Percentiles rank a stretch among this genome's conserved stretches.
phyloP scores from a whole-genome alignment of 208 protist genomes.

The Trichomonas tenax region DNA sequence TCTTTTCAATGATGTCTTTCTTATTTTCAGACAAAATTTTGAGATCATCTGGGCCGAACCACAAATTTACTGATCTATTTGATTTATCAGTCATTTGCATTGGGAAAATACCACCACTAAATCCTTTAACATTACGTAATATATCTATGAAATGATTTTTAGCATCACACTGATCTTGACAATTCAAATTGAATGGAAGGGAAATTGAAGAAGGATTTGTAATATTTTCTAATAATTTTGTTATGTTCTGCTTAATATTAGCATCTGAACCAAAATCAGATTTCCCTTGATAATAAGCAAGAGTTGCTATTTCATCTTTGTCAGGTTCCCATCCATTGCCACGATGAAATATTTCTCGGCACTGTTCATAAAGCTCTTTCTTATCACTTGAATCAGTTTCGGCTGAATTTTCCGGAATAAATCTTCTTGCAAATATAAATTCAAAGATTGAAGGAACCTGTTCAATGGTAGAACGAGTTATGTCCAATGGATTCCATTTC shows the following conservation, averaged over 20 bases:
- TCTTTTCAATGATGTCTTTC: neutral
- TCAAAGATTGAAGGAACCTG: neutral
- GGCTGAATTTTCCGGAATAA: neutral
- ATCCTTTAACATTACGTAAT: neutral
- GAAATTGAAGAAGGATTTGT: neutral
- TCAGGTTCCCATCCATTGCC: neutral
- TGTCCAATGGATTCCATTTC: neutral
- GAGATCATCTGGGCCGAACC: neutral
- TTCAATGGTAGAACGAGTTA: neutral
- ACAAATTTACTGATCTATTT: neutral
- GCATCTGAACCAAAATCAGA: neutral
- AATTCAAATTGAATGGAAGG: neutral
- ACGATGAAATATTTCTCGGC: neutral
- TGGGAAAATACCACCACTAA: neutral
- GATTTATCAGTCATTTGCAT: neutral
- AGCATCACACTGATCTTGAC: neutral
- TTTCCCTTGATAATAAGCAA: neutral
- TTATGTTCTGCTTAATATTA: neutral
- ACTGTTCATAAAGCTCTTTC: neutral
- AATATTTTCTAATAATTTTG: neutral
- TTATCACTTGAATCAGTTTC: neutral
- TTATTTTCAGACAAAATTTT: neutral
- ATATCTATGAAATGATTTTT: neutral
- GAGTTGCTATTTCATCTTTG: neutral
- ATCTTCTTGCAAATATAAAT: neutral